Evolutionary conservation across 345 rosid genomes (phyloP).

Genomic region (Trapa bicornis): DNA sequence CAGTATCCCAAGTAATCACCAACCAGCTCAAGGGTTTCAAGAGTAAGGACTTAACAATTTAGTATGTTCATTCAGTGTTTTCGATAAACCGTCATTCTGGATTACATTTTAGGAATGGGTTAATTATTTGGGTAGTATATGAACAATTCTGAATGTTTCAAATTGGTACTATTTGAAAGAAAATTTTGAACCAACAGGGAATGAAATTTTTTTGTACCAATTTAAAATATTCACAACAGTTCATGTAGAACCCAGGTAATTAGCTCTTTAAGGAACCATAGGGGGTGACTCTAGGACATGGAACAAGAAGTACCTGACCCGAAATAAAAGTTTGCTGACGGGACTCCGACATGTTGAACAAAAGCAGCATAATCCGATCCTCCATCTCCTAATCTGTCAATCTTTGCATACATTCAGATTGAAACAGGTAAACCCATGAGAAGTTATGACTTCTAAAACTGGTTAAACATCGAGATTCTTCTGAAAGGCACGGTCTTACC

Average conservation of each 20-base stretch:
- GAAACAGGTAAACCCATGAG: neutral
- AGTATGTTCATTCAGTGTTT: neutral
- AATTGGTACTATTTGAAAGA: too few species aligned
- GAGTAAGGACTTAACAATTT: neutral
- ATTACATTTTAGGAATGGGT: neutral
- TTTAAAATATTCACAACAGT: too few species aligned
- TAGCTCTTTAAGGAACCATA: neutral
- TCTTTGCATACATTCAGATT: slow-evolving; percentile 20
- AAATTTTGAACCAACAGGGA: too few species aligned
- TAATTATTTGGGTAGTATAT: too few species aligned
- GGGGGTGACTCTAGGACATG: neutral
- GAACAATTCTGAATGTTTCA: too few species aligned
- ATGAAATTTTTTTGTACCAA: too few species aligned
- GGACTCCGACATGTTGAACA: slow-evolving; percentile 69
- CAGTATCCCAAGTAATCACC: neutral
- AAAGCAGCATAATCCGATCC: slow-evolving; percentile 75
- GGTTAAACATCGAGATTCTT: neutral
- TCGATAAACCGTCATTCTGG: neutral
- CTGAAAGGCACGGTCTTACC: slow-evolving; percentile 24
- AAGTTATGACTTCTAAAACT: neutral
- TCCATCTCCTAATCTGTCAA: slow-evolving; percentile 52
- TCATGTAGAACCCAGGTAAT: too few species aligned
- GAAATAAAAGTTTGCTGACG: slow-evolving; percentile 41
- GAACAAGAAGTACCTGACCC: slow-evolving; percentile 35
- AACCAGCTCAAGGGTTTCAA: neutral